Evolutionary conservation across 202 grass and related monocot genomes (phyloP).

Genomic region (Carex arenaria): DNA sequence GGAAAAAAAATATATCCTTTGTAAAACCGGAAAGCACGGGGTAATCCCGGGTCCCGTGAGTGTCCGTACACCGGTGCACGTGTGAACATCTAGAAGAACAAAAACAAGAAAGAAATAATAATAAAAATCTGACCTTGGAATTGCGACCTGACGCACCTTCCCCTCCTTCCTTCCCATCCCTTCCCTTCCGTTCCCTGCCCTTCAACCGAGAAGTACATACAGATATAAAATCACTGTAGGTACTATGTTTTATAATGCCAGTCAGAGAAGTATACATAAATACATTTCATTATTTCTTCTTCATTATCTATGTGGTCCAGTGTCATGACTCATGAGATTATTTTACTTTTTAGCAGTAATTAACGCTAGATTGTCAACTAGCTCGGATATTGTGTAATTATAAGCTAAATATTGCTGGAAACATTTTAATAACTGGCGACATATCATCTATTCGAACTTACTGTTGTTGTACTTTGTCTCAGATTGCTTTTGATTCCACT

Average conservation of each 20-base stretch:
- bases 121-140: constrained; percentile 1
- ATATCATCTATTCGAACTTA: background rate
- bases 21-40: constrained; percentile 4
- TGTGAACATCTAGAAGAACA: constrained; percentile 23
- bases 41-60: background rate
- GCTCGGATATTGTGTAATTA: background rate
- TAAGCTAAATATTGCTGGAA: too few species aligned
- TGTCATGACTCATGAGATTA: background rate
- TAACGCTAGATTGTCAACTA: background rate
- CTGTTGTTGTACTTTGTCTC: background rate
- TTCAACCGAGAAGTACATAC: background rate
- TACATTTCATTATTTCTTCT: background rate
- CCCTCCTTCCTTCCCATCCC: background rate
- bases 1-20: too few species aligned
- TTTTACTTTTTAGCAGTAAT: background rate
- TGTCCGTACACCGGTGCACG: constrained; percentile 14
- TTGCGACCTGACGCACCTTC: background rate
- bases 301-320: background rate
- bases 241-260: background rate
- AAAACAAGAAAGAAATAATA: background rate
- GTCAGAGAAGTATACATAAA: background rate
- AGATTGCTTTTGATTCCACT: background rate
- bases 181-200: background rate
- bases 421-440: background rate
- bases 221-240: background rate